Base-by-base conservation (phyloP, 148 eudicot species). In the Spergularia bocconei region DNA sequence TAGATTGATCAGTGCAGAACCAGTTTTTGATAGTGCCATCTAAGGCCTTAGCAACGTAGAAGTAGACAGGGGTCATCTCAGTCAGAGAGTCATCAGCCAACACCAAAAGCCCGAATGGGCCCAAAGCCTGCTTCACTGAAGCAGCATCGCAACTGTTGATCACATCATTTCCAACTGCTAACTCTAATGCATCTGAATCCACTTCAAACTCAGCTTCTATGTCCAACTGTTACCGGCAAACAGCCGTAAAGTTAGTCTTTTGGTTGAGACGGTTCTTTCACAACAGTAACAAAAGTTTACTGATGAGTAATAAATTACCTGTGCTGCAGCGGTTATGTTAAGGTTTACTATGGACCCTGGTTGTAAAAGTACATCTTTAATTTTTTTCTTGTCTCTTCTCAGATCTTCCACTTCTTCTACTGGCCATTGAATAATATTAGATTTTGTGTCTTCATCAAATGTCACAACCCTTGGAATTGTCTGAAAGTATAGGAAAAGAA, bases 101-200 rank as follows among this genome's bases (percentile, higher is more conserved):
- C 54, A 95, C 99, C 75, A 91, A 62, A 69, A 95, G 77, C 1
- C 99, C 99, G 17, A 95, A 95, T 2, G 98, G 99, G 36, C 99
- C 99, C 60, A 91, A 75, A 14, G 79, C 85, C 13, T 90, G 93
- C 57, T 93, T 84, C 0, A 69, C 67, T 39, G 81, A 81, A 13
- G 99, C 82, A 56, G 84, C 85, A 15, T 84, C 81, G 85, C 99
- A 95, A 41, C 84, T 84, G 78, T 87, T 86, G 25, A 85, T 74
- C 67, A 73, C 88, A 16, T 90, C 88, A 2, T 80, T 88, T 70
- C 82, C 94, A 12, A 81, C 79, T 5, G 77, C 76, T 11, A 85
- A 61, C 75, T 88, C 84, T 12, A 87, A 12, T 59, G 92, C 84
- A 48, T 70, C 73, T 48, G 77, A 59, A 47, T 92, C 90, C 0